phyloP scores from a whole-genome alignment of 2,329 filamentous ascomycete genomes.

The Ophidiomyces ophidiicola region DNA sequence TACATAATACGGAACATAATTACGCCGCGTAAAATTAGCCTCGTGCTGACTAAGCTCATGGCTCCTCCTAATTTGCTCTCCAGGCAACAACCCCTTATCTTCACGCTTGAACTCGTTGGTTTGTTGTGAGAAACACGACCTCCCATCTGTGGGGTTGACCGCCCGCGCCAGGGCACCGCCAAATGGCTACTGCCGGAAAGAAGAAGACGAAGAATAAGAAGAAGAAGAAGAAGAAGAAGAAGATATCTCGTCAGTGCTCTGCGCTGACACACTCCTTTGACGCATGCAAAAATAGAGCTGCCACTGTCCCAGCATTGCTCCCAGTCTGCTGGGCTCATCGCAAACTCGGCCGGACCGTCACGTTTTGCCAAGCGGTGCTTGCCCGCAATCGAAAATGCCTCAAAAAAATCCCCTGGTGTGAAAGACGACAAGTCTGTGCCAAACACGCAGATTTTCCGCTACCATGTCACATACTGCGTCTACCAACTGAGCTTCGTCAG shows the following conservation, averaged over 20 bases:
- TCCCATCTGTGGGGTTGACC: no score
- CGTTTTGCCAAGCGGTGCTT: conserved; percentile 12
- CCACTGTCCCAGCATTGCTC: conserved; percentile 1
- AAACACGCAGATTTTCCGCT: conserved; percentile 10
- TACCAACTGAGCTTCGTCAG: conserved; percentile 13
- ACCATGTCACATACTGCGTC: conserved; percentile 12
- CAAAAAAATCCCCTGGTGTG: conserved; percentile 14
- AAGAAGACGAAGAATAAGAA: no score
- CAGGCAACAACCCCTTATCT: no score
- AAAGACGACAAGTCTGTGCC: conserved; percentile 13
- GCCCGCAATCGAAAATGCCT: conserved; percentile 12
- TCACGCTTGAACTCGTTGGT: no score
- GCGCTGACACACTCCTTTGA: conserved; percentile 10
- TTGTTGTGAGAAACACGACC: no score
- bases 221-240: no score
- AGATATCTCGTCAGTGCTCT: background rate
- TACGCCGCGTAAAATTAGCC: no score
- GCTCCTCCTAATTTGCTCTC: no score
- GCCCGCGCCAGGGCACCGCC: no score
- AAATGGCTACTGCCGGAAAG: no score
- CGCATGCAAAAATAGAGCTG: conserved; percentile 12
- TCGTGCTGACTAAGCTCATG: no score
- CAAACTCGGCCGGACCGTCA: conserved; percentile 7
- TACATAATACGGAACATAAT: no score
- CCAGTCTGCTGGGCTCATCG: conserved; percentile 8